These are phyloP conservation scores for Knufia petricola DNA, from an alignment of 2,329 filamentous ascomycete genomes.

Conservation along the genomic window DNA sequence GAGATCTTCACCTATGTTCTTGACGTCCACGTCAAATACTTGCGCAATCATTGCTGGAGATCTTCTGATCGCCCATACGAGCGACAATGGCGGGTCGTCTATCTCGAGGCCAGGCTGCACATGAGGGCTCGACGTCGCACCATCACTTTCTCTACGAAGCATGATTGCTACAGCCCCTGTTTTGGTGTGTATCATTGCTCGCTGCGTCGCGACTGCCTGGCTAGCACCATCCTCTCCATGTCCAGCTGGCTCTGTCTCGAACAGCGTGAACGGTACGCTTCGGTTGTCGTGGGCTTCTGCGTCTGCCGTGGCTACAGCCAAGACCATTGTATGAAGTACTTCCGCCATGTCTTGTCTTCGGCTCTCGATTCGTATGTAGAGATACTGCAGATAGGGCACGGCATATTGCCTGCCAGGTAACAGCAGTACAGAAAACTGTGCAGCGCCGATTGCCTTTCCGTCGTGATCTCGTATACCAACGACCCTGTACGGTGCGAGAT, in stretches of 20 bases:
- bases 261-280: constrained; percentile 19
- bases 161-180: constrained; percentile 19
- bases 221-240: constrained; percentile 15
- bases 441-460: constrained; percentile 18
- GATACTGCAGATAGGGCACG: constrained; percentile 21
- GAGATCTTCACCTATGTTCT: constrained; percentile 11
- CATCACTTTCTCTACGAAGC: constrained; percentile 9
- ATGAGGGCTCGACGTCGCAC: constrained; percentile 16
- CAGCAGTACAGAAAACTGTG: constrained; percentile 19
- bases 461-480: constrained; percentile 16
- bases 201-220: constrained; percentile 12
- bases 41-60: constrained; percentile 10
- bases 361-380: constrained; percentile 17
- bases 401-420: constrained; percentile 12
- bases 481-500: constrained; percentile 18
- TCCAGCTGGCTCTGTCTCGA: constrained; percentile 19
- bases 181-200: constrained; percentile 18
- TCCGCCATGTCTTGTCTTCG: constrained; percentile 22
- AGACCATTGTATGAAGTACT: constrained; percentile 20
- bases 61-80: constrained; percentile 18
- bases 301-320: constrained; percentile 17
- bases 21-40: constrained; percentile 11
- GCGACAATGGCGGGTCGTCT: constrained; percentile 16
- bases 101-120: constrained; percentile 19
- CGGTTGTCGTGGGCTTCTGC: constrained; percentile 4